Evolutionary conservation across 2,329 filamentous ascomycete species (phyloP).

Genomic region (Penicillium concentricum): DNA sequence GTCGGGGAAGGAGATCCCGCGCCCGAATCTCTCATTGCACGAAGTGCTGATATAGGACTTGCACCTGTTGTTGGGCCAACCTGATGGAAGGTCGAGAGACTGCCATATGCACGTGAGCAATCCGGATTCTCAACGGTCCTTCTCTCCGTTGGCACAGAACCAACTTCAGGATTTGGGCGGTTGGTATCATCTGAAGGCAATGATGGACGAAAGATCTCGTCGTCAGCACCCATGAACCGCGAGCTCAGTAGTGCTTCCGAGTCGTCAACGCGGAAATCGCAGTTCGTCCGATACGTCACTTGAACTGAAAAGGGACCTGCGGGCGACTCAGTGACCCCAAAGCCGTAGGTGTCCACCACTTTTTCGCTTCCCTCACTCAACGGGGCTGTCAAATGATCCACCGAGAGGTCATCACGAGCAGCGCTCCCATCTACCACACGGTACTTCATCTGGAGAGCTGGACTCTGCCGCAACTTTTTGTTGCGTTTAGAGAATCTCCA

Average conservation of each 20-base stretch:
- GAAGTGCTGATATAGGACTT: conserved; percentile 81
- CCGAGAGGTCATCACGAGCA: conserved; percentile 49
- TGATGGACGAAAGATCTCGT: conserved; percentile 81
- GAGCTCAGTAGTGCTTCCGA: conserved; percentile 88
- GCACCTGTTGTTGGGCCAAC: conserved; percentile 74
- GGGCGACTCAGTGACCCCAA: conserved; percentile 82
- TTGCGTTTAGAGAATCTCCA: conserved; percentile 80
- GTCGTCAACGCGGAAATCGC: conserved; percentile 87
- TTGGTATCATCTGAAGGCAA: conserved; percentile 55
- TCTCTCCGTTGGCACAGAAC: conserved; percentile 70
- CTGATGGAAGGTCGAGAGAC: conserved; percentile 80
- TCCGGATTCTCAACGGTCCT: conserved; percentile 54
- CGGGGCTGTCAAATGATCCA: conserved; percentile 70
- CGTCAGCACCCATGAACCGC: conserved; percentile 87
- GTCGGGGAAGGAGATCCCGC: conserved; percentile 52
- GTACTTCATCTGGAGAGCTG: conserved; percentile 71
- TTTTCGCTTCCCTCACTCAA: conserved; percentile 63
- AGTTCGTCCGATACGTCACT: conserved; percentile 82
- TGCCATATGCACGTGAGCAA: conserved; percentile 79
- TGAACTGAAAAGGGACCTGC: conserved; percentile 79
- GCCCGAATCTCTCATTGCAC: conserved; percentile 60
- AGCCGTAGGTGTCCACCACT: conserved; percentile 72
- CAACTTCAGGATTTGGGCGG: conserved; percentile 54
- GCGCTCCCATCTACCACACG: conserved; percentile 67
- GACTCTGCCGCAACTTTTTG: conserved; percentile 65